Evolutionary conservation across 2,329 filamentous ascomycete genomes (phyloP).

Genomic region (Rachicladosporium sp.): DNA sequence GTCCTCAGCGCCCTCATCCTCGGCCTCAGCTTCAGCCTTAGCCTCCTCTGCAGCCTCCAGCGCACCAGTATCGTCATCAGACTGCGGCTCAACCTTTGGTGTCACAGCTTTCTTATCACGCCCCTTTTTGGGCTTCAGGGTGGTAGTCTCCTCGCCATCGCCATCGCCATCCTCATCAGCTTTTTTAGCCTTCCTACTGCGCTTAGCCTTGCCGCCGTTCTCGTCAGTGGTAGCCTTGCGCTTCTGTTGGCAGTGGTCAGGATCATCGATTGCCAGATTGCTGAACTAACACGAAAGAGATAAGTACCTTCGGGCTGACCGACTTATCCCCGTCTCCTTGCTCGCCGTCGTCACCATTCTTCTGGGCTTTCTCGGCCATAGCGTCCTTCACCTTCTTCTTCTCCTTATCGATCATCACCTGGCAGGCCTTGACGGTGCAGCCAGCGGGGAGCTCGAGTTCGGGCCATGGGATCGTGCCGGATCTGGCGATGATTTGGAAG

Average conservation of each 20-base stretch:
- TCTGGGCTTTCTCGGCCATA: not conserved
- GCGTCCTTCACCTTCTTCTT: constrained; percentile 16
- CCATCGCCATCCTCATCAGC: constrained; percentile 3
- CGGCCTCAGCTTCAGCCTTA: constrained; percentile 6
- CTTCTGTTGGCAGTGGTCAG: constrained; percentile 10
- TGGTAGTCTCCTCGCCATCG: constrained; percentile 2
- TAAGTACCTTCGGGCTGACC: constrained; percentile 1
- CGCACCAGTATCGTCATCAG: constrained; percentile 2
- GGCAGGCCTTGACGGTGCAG: constrained; percentile 18
- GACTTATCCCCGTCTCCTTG: not conserved
- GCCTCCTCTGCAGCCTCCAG: constrained; percentile 3
- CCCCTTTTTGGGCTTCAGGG: constrained; percentile 4
- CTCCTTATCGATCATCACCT: constrained; percentile 22
- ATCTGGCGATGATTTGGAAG: constrained; percentile 17
- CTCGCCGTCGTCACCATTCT: constrained; percentile 7
- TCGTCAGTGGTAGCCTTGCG: constrained; percentile 9
- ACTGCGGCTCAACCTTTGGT: constrained; percentile 4
- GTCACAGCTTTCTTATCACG: constrained; percentile 9
- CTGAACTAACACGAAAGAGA: not conserved
- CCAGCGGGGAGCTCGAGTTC: constrained; percentile 18
- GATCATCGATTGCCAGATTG: not conserved
- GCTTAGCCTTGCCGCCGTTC: constrained; percentile 9
- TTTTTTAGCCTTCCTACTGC: constrained; percentile 4
- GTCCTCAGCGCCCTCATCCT: constrained; percentile 5
- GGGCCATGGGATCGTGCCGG: constrained; percentile 17